Conservation (phyloP, 1,284 basidiomycete species). For the Papiliotrema flavescens region DNA sequence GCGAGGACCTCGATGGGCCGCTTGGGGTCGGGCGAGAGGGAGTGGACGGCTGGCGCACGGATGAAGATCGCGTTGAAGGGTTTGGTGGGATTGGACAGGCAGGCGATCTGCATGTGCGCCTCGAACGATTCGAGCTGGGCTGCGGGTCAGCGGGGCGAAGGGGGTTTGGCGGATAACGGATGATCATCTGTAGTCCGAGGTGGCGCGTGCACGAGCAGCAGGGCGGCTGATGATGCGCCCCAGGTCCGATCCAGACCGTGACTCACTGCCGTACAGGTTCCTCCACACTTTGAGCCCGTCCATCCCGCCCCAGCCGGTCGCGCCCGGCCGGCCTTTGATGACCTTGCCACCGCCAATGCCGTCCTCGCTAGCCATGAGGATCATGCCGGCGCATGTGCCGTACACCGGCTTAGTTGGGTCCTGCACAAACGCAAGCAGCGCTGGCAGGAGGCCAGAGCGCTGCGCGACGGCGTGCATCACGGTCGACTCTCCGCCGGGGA, state of each 20-base stretch:
- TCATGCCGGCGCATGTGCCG: constrained; percentile 97
- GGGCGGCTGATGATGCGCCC: no score
- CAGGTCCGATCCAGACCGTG: constrained; percentile 27
- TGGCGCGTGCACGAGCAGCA: no score
- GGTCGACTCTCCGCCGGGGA: constrained; percentile 91
- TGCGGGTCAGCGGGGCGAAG: constrained; percentile 4
- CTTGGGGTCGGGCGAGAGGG: constrained; percentile 43
- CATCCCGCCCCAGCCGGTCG: constrained; percentile 75
- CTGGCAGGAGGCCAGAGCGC: constrained; percentile 71
- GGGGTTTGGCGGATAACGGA: not conserved
- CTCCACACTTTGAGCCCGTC: constrained; percentile 69
- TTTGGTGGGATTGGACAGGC: constrained; percentile 57
- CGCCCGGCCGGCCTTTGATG: constrained; percentile 59
- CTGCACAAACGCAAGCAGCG: constrained; percentile 67
- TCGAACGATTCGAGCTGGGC: constrained; percentile 78
- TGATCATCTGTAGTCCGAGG: no score
- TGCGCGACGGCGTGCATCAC: constrained; percentile 81
- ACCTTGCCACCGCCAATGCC: constrained; percentile 67
- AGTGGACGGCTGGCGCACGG: constrained; percentile 65
- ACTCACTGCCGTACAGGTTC: constrained; percentile 79
- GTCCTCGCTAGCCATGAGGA: constrained; percentile 68
- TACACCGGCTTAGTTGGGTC: constrained; percentile 67
- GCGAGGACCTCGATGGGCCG: constrained; percentile 60
- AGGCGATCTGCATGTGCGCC: constrained; percentile 64
- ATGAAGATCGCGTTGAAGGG: constrained; percentile 91